Percentiles rank a stretch among this genome's conserved stretches.
phyloP scores from a whole-genome alignment of 257 asterid species.

The Plectranthus barbatus region DNA sequence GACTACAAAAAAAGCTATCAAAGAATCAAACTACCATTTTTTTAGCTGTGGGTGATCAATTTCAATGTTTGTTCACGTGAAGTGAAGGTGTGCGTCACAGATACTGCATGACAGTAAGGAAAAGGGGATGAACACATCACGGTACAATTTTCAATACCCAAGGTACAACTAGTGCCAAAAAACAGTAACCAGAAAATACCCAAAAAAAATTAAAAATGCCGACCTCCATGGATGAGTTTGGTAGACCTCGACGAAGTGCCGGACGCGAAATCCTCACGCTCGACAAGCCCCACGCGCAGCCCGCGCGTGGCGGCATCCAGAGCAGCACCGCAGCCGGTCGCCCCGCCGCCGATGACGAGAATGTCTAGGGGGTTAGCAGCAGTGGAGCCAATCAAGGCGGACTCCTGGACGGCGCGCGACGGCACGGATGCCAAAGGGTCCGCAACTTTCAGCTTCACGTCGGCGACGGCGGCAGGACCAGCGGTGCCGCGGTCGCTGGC shows the following conservation, averaged over 20 bases:
- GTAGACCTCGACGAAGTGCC: conserved; percentile 97
- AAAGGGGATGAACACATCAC: not conserved
- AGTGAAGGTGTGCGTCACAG: conserved; percentile 26
- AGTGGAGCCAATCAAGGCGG: conserved; percentile 56
- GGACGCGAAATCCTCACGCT: conserved; percentile 82
- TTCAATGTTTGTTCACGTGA: conserved; percentile 24
- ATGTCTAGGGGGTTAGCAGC: conserved; percentile 75
- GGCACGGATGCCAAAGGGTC: conserved; percentile 64
- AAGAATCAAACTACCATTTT: not conserved
- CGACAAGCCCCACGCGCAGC: conserved; percentile 96
- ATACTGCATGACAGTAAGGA: conserved; percentile 15
- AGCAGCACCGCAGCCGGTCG: conserved; percentile 93
- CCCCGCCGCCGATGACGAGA: conserved; percentile 93
- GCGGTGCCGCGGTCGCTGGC: conserved; percentile 51
- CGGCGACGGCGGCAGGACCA: too few species aligned
- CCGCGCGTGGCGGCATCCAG: conserved; percentile 95
- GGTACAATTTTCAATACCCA: conserved; percentile 21
- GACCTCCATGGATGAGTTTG: conserved; percentile 95
- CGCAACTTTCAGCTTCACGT: conserved; percentile 38
- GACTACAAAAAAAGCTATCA: not conserved
- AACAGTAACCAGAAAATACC: not conserved
- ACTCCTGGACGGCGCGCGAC: conserved; percentile 60
- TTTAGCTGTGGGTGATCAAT: not conserved
- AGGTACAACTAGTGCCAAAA: conserved; percentile 25
- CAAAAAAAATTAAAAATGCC: conserved; percentile 5